phyloP scores from a whole-genome alignment of 1,284 basidiomycete genomes.

The Heterobasidion annosum region DNA sequence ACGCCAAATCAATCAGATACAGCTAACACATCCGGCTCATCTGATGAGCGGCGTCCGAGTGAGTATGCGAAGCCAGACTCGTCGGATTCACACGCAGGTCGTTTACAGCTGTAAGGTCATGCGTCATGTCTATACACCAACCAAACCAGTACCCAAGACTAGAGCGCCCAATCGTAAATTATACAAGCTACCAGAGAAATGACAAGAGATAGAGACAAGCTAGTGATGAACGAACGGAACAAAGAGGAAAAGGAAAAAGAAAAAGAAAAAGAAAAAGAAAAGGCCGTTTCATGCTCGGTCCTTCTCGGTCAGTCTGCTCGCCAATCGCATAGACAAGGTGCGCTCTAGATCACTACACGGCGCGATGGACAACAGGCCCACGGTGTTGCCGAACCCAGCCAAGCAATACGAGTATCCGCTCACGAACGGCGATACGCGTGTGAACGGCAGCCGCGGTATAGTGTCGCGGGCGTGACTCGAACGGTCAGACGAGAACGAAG shows the following conservation, averaged over 20 bases:
- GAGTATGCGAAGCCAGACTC: too few species aligned
- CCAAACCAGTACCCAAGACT: too few species aligned
- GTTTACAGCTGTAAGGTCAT: too few species aligned
- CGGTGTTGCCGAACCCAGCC: constrained; percentile 74
- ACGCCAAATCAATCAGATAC: too few species aligned
- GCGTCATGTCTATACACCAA: too few species aligned
- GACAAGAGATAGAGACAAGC: neutral
- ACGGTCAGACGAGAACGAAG: constrained; percentile 16
- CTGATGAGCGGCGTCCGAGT: too few species aligned
- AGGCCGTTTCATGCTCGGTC: neutral
- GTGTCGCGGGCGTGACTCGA: constrained; percentile 9
- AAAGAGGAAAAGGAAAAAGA: too few species aligned
- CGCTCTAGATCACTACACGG: constrained; percentile 1
- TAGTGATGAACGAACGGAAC: neutral
- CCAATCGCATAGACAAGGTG: constrained; percentile 2
- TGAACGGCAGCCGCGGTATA: constrained; percentile 64
- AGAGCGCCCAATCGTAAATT: neutral
- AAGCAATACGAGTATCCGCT: constrained; percentile 40
- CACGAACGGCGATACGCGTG: constrained; percentile 57
- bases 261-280: neutral
- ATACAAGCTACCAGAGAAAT: neutral
- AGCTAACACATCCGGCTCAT: too few species aligned
- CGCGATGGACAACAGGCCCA: constrained; percentile 42
- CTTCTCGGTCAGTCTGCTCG: neutral
- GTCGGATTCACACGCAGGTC: too few species aligned